Percentiles rank a stretch among this genome's conserved stretches.
Evolutionary conservation across 2,329 filamentous ascomycete species (phyloP).

Genomic region (Ceratocystis alfenasii): DNA sequence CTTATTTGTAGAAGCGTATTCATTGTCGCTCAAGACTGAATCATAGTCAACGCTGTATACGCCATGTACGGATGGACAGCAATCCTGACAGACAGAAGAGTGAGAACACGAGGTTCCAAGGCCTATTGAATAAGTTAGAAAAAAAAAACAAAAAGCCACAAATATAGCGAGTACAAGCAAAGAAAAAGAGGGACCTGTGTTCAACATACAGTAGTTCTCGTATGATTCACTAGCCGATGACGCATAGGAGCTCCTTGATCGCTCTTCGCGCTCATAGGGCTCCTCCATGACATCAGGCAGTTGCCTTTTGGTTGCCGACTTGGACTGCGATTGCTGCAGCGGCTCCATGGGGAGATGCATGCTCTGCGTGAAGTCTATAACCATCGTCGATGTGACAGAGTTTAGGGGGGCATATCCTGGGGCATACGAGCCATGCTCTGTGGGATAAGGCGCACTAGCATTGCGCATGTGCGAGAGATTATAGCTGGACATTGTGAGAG

Average conservation of each 20-base stretch:
- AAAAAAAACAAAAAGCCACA: conserved; percentile 22
- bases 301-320: conserved; percentile 43
- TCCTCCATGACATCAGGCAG: conserved; percentile 81
- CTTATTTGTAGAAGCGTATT: conserved; percentile 28
- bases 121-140: conserved; percentile 16
- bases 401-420: conserved; percentile 37
- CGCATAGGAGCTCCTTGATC: conserved; percentile 32
- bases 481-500: conserved; percentile 28
- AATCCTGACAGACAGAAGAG: conserved; percentile 4
- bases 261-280: conserved; percentile 56
- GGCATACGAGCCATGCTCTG: conserved; percentile 38
- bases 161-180: conserved; percentile 11
- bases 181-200: neutral
- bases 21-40: conserved; percentile 52
- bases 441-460: conserved; percentile 67
- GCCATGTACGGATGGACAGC: conserved; percentile 27
- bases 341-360: conserved; percentile 7
- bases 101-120: neutral
- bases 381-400: conserved; percentile 8
- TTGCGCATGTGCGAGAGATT: conserved; percentile 39
- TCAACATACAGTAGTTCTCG: conserved; percentile 66
- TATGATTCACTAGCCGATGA: conserved; percentile 37
- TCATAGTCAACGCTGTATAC: conserved; percentile 50
- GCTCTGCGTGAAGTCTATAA: conserved; percentile 25
- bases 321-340: conserved; percentile 28